Evolutionary conservation across 495 filamentous ascomycete species (phyloP).

Genomic region (Penicillium atrosanguineum): DNA sequence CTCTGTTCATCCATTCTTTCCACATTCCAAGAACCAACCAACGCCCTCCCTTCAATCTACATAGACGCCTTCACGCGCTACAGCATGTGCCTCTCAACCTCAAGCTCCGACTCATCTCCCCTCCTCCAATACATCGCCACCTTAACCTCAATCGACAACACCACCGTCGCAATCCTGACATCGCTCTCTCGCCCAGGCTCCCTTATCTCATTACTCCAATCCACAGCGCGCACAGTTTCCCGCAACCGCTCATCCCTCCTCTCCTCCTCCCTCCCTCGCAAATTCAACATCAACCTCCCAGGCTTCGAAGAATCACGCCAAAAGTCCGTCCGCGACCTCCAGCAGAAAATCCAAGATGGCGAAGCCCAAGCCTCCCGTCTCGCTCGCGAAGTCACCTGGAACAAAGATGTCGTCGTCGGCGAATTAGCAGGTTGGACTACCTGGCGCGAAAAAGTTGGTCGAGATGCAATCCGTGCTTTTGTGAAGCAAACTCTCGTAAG

Average conservation of each 20-base stretch:
- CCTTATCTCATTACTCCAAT: conserved; percentile 68
- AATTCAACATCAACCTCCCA: conserved; percentile 50
- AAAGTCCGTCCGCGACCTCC: conserved; percentile 73
- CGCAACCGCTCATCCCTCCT: conserved; percentile 68
- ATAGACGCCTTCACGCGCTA: conserved; percentile 70
- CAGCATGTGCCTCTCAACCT: conserved; percentile 61
- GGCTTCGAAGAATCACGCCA: conserved; percentile 83
- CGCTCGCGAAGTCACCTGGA: conserved; percentile 79
- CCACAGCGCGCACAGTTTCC: conserved; percentile 65
- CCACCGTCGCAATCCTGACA: conserved; percentile 73
- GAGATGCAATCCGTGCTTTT: conserved; percentile 69
- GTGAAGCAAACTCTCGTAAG: conserved; percentile 72
- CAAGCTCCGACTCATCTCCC: conserved; percentile 67
- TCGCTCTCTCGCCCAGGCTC: conserved; percentile 79
- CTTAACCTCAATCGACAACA: conserved; percentile 72
- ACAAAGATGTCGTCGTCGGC: conserved; percentile 85
- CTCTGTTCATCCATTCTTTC: conserved; percentile 56
- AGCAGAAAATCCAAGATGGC: conserved; percentile 65
- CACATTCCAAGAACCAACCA: conserved; percentile 44
- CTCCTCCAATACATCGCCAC: conserved; percentile 68
- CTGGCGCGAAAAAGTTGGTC: conserved; percentile 72
- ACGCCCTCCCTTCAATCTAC: conserved; percentile 62
- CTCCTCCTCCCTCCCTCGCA: conserved; percentile 46
- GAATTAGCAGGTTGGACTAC: conserved; percentile 95
- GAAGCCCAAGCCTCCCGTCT: conserved; percentile 64